Evolutionary conservation across 192 early-diverging fungal genomes (phyloP).

Genomic region (Coemansia sp.): DNA sequence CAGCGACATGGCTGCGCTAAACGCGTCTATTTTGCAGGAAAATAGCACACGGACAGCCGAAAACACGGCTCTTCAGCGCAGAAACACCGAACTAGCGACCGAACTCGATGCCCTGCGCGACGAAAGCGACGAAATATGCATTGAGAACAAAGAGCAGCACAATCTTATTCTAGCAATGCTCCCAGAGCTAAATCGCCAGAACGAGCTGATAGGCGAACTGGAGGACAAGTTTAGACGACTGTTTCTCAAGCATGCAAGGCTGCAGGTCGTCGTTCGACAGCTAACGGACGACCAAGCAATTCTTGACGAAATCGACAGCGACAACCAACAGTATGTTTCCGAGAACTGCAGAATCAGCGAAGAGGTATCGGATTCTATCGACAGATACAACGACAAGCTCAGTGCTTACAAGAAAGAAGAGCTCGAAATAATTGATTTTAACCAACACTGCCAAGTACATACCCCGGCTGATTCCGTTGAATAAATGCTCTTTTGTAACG

Average conservation of each 20-base stretch:
- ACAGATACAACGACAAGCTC: not conserved
- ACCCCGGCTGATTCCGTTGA: not conserved
- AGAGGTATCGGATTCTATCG: not conserved
- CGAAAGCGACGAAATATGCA: not conserved
- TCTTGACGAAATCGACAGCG: not conserved
- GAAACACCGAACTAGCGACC: not conserved
- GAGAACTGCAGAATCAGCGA: not conserved
- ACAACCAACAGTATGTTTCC: not conserved
- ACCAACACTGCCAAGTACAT: not conserved
- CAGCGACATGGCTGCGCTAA: not conserved
- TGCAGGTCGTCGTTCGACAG: not conserved
- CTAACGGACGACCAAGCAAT: not conserved
- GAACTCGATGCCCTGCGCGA: not conserved
- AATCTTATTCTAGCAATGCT: not conserved
- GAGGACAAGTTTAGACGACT: not conserved
- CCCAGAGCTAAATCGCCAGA: constrained; percentile 1
- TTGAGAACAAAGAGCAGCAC: not conserved
- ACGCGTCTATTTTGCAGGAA: not conserved
- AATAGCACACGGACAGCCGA: not conserved
- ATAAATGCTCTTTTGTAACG: not conserved
- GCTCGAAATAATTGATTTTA: not conserved
- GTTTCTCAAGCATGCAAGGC: not conserved
- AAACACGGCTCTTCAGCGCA: not conserved
- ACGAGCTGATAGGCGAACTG: not conserved
- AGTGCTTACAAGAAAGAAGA: not conserved